phyloP scores from a whole-genome alignment of 768 basidiomycete genomes.

The Solioccasus polychromus region DNA sequence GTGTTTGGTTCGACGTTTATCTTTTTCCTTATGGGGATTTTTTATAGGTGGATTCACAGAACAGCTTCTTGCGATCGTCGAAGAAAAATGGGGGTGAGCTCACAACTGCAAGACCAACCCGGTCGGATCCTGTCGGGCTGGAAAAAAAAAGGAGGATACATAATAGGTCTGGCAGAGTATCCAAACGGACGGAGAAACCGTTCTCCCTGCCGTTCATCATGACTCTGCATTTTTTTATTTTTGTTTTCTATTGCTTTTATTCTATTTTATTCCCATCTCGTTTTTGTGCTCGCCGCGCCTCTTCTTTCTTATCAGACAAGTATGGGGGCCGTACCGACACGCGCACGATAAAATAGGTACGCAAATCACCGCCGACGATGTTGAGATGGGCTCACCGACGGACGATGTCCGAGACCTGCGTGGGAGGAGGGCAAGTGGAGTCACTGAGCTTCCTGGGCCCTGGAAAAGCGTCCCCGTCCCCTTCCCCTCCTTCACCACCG shows the following conservation, averaged over 20 bases:
- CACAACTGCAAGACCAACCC: too few species aligned
- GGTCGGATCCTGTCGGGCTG: not conserved
- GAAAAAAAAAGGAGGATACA: not conserved
- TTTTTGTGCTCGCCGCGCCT: not conserved
- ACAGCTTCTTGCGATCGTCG: not conserved
- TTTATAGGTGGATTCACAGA: too few species aligned
- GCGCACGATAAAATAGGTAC: not conserved
- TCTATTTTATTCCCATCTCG: constrained; percentile 1
- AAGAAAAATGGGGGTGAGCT: too few species aligned
- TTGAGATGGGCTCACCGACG: not conserved
- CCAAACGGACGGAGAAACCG: not conserved
- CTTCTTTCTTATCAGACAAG: not conserved
- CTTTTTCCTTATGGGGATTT: too few species aligned
- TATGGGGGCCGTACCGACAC: not conserved
- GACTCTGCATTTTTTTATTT: too few species aligned
- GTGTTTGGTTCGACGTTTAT: too few species aligned
- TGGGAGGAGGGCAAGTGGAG: too few species aligned
- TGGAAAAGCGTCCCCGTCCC: too few species aligned
- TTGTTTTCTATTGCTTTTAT: not conserved
- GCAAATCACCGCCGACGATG: not conserved
- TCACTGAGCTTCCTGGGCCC: too few species aligned
- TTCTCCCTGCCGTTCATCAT: not conserved
- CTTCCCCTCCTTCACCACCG: not conserved
- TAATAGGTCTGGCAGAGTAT: not conserved
- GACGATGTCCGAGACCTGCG: too few species aligned